phyloP scores from a whole-genome alignment of 2,329 filamentous ascomycete genomes.

The Grosmannia serpens region DNA sequence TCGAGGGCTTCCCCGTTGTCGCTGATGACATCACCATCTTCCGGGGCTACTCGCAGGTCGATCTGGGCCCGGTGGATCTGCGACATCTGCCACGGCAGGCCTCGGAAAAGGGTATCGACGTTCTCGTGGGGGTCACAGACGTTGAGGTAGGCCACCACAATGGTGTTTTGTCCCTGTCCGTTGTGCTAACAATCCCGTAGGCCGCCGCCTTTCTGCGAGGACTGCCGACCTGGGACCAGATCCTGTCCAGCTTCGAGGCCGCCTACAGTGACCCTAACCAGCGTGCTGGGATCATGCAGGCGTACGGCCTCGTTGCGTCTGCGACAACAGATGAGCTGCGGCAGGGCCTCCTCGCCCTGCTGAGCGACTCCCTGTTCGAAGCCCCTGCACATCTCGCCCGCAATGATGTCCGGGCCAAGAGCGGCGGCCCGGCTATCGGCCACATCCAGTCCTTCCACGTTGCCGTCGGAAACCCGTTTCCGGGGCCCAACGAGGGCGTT shows the following conservation, averaged over 20 bases:
- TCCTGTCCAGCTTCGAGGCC: not conserved
- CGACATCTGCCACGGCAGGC: not conserved
- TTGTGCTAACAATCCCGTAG: not conserved
- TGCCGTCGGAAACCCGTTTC: conserved; percentile 5
- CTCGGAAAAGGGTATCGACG: not conserved
- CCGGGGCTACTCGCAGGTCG: not conserved
- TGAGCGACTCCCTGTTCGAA: conserved; percentile 4
- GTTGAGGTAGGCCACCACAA: not conserved
- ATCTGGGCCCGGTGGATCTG: not conserved
- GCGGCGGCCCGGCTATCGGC: not conserved
- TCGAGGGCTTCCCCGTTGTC: not conserved
- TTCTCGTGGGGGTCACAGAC: not conserved
- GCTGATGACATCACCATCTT: not conserved
- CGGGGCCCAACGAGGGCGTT: not conserved
- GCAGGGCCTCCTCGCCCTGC: not conserved
- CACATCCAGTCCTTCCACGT: conserved; percentile 4
- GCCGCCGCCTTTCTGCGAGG: not conserved
- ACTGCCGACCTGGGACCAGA: not conserved
- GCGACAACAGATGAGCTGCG: not conserved
- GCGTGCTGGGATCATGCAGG: not conserved
- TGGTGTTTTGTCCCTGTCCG: not conserved
- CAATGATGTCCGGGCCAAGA: not conserved
- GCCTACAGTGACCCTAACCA: not conserved
- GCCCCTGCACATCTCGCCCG: not conserved
- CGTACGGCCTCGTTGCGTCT: not conserved